Conservation (phyloP, 2,329 filamentous ascomycete species). For the Aquanectria penicillioides region DNA sequence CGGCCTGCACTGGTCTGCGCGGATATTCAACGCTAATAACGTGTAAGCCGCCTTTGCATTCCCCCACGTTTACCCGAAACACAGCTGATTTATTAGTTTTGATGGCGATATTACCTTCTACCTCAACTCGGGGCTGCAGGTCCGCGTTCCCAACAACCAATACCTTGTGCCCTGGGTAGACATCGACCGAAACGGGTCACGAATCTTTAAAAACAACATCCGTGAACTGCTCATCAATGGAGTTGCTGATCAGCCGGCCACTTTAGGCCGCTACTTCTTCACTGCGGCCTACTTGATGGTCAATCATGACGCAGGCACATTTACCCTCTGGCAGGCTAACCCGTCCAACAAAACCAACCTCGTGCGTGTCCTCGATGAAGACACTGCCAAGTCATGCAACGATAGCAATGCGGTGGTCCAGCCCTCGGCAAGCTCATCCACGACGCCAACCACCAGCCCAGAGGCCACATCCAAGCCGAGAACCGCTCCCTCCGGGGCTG, state of each 20-base stretch:
- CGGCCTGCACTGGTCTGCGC: conserved; percentile 32
- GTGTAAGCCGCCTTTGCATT: background rate
- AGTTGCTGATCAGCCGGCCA: conserved; percentile 30
- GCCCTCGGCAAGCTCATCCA: conserved; percentile 15
- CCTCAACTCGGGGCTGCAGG: conserved; percentile 39
- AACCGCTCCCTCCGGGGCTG: conserved; percentile 3
- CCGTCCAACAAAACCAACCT: conserved; percentile 28
- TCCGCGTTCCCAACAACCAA: conserved; percentile 45
- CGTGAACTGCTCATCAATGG: conserved; percentile 41
- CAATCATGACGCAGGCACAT: conserved; percentile 44
- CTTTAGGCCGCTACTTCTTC: conserved; percentile 47
- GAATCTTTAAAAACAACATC: conserved; percentile 21
- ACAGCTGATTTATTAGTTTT: conserved; percentile 26
- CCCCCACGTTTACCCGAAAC: rapidly evolving
- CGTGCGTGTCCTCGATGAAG: conserved; percentile 20
- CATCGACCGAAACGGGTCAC: conserved; percentile 40
- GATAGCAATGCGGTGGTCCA: conserved; percentile 22
- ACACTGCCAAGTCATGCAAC: conserved; percentile 11
- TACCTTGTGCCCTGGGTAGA: conserved; percentile 42
- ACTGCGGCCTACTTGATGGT: conserved; percentile 50
- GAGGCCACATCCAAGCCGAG: background rate
- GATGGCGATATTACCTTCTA: conserved; percentile 43
- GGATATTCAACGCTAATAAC: conserved; percentile 23
- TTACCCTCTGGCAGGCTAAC: conserved; percentile 49
- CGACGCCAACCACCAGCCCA: background rate